Base-by-base conservation (phyloP, 805 yeast genomes). In the Teunomyces lycoperdinae region DNA sequence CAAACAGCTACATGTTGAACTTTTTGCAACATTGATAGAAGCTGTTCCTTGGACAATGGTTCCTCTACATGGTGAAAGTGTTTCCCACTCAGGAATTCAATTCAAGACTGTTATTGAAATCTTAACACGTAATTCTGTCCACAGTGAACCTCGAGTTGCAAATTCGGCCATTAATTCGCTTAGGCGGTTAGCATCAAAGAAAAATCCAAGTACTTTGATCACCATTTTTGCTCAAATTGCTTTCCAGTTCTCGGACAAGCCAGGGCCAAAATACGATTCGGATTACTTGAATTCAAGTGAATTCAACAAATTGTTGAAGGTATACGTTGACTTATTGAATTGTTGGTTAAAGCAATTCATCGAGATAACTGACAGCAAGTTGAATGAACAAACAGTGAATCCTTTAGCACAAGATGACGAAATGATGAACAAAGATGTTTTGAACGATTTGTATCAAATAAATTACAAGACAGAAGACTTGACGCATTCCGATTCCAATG, bases 311-410 rank as follows among this genome's bases (percentile, higher is more conserved):
- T 61, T 87, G 2, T 65, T 92, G 44, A 79, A 79, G 49, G 73
- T 90, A 0, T 94, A 91, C 54, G 85, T 88, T 2, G 96, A 89
- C 28, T 65, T 94, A 16, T 69, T 94, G 24, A 84, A 81, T 46
- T 82, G 89, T 49, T 94, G 99, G 99, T 67, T 90, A 11, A 78
- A 77, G 11, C 84, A 85, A 29, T 77, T 88, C 47, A 77, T 79
- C 16, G 62, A 56, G n/a, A 44, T 54, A 9, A 41, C 48, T 4
- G 57, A 58, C 50, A 57, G 45, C 52, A 58, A 45, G 50, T 17
- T 48, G 44, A 49, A 51, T 29, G 61, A 64, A 10, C 66, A 62
- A 6, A 56, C 61, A 5, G 70, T 66, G 2, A 63, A 62, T 44
- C 67, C 64, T 3, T 47, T 62, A 9, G 63, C 68, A 9, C 70